These are phyloP conservation scores for Enterocytospora artemiae DNA, from an alignment of 371 early-diverging fungal species.

Conservation along the genomic window DNA sequence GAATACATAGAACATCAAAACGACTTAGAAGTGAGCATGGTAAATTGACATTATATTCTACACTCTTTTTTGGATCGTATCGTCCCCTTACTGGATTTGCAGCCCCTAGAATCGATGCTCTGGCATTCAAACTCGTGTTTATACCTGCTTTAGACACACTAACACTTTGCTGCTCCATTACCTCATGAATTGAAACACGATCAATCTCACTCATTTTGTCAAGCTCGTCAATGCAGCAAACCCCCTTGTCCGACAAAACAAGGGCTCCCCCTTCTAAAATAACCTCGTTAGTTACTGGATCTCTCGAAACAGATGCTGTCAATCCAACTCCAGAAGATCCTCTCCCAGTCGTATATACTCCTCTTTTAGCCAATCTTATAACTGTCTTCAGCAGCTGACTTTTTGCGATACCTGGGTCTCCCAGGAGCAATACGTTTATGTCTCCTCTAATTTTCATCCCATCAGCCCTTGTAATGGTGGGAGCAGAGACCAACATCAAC, in stretches of 20 bases:
- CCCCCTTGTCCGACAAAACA: conserved; percentile 65
- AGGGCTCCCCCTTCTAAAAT: conserved; percentile 68
- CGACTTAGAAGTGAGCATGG: conserved; percentile 84
- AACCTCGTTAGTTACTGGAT: conserved; percentile 65
- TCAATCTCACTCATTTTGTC: conserved; percentile 83
- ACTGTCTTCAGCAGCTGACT: conserved; percentile 64
- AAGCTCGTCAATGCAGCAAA: conserved; percentile 71
- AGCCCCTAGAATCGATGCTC: conserved; percentile 88
- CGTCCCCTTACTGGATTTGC: conserved; percentile 90
- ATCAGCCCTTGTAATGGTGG: conserved; percentile 78
- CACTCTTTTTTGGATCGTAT: conserved; percentile 72
- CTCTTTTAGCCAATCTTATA: conserved; percentile 42
- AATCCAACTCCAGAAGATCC: conserved; percentile 69
- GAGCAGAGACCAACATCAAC: conserved; percentile 85
- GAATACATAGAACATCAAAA: conserved; percentile 84
- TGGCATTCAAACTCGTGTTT: conserved; percentile 90
- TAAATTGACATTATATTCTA: conserved; percentile 86
- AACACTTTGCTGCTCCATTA: conserved; percentile 99
- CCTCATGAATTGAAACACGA: conserved; percentile 90
- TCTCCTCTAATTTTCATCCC: conserved; percentile 70
- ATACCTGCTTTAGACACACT: conserved; percentile 98
- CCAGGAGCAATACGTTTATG: conserved; percentile 66
- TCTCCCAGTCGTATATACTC: conserved; percentile 64
- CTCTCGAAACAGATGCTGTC: conserved; percentile 64
- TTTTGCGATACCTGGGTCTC: conserved; percentile 75